Percentiles rank a stretch among this genome's conserved stretches.
These are phyloP conservation scores for Colletotrichum siamense DNA, from an alignment of 2,329 filamentous ascomycete species.

Conservation along the genomic window DNA sequence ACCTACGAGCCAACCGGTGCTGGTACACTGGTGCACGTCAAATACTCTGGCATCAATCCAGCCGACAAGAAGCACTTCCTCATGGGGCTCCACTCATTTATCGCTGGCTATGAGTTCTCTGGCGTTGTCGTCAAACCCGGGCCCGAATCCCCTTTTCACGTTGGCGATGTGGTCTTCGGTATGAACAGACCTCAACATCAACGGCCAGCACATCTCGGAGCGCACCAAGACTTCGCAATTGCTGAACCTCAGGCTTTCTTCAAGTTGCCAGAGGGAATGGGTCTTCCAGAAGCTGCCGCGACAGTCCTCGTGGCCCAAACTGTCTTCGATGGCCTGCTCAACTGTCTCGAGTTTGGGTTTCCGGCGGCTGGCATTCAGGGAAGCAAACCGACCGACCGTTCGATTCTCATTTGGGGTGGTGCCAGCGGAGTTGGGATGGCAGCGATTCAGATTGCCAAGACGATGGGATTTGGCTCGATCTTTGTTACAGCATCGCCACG, in stretches of 20 bases:
- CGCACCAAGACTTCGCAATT: background rate
- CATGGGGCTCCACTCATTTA: background rate
- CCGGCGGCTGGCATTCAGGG: background rate
- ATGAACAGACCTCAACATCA: too few species aligned
- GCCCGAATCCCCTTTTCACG: too few species aligned
- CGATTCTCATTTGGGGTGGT: conserved; percentile 40
- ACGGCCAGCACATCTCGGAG: background rate
- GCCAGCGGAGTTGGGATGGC: conserved; percentile 36
- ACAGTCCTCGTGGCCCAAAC: background rate
- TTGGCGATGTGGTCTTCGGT: too few species aligned
- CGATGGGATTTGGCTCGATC: conserved; percentile 32
- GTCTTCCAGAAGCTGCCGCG: background rate
- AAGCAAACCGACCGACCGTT: background rate
- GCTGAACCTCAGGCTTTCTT: background rate
- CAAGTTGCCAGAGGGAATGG: background rate
- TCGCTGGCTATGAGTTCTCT: background rate
- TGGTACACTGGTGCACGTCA: background rate
- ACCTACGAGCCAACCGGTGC: background rate
- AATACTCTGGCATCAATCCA: background rate
- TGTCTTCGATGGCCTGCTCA: too few species aligned
- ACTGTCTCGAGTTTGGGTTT: background rate
- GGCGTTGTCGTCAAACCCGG: too few species aligned
- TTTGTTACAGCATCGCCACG: conserved; percentile 33
- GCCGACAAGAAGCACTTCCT: background rate
- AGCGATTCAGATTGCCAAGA: conserved; percentile 38